Percentiles rank a stretch among this genome's conserved stretches.
phyloP scores from a whole-genome alignment of 192 early-diverging fungal species.

The Backusella liffmaniae region DNA sequence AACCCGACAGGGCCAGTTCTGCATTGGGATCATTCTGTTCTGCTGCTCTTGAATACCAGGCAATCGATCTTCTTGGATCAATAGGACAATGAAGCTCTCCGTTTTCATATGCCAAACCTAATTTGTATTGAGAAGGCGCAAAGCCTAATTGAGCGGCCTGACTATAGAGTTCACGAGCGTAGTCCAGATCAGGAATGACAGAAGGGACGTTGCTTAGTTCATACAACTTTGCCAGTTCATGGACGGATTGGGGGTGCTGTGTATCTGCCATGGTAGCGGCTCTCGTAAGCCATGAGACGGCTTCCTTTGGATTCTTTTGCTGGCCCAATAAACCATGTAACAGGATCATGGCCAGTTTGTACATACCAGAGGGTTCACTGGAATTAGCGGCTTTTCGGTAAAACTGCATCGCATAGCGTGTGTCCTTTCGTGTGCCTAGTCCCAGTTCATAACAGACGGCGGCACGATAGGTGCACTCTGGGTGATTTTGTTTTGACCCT shows the following conservation, averaged over 20 bases:
- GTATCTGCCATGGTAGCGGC: slow-evolving; percentile 89
- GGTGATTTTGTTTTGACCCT: slow-evolving; percentile 90
- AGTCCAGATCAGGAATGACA: slow-evolving; percentile 75
- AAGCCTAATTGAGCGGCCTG: slow-evolving; percentile 93
- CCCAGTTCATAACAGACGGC: slow-evolving; percentile 97
- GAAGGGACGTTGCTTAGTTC: slow-evolving; percentile 69
- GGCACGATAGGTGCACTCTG: slow-evolving; percentile 88
- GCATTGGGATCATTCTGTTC: slow-evolving; percentile 89
- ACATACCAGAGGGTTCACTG: slow-evolving; percentile 94
- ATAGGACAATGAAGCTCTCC: slow-evolving; percentile 85
- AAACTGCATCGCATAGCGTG: slow-evolving; percentile 79
- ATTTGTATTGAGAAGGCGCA: slow-evolving; percentile 86
- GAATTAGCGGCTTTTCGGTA: slow-evolving; percentile 91
- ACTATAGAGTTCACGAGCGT: slow-evolving; percentile 91
- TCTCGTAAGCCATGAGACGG: slow-evolving; percentile 91
- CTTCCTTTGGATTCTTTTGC: slow-evolving; percentile 81
- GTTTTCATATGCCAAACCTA: slow-evolving; percentile 94
- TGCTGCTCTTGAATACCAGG: slow-evolving; percentile 94
- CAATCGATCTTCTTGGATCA: slow-evolving; percentile 88
- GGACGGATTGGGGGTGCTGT: slow-evolving; percentile 88
- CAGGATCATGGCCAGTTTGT: slow-evolving; percentile 93
- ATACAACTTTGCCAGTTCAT: slow-evolving; percentile 88
- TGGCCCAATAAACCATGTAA: slow-evolving; percentile 83
- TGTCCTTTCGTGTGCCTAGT: slow-evolving; percentile 87
- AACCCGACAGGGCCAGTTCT: slow-evolving; percentile 92